Base-by-base conservation (phyloP, 805 yeast species). In the Starmerella geochares region DNA sequence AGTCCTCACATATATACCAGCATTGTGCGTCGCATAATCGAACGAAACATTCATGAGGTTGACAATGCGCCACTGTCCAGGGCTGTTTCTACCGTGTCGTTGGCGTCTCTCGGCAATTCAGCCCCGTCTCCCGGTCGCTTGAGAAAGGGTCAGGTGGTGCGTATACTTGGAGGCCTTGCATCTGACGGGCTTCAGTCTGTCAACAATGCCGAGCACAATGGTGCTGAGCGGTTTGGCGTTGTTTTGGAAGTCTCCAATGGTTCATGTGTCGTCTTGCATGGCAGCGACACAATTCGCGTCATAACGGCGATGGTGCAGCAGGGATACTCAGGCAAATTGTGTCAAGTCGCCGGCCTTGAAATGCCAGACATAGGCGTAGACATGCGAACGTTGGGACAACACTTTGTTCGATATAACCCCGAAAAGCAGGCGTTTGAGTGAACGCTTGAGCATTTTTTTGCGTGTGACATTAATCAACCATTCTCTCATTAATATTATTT, bases 361-460 rank as follows among this genome's bases (percentile, higher is more conserved):
- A 48, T 57, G 17, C 60, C 60, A 2, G 58, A 56, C 24, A 51
- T 54, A 25, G 57, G 50, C 17, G 53, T 45, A 3, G 58, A 57
- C 20, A 19, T 54, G 47, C 16, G 38, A 14, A 16, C 46, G 13
- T 38, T 58, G 14, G 60, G 60, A 23, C 58, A 58, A 47, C 46
- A 56, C 39, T 58, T 58, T 40, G 16, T 47, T 17, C 28, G 35
- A n/a, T 58, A 54, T 39, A 50, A 53, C 45, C 28, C 37, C 13
- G 19, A 10, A 20, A 29, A 23, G 27, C 47, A 51, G n/a, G 23
- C 47, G 8, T 53, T 53, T 16, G 54, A 45, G 27, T 50, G 25
- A 36, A 2, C 39, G 16, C 27, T 8, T 7, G 11, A 21, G 37
- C 10, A 9, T 13, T 13, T 6, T 20, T 33, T 16, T 19, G 23